Base-by-base conservation (phyloP, 331 rosid species). In the Rhamnella rubrinervis region DNA sequence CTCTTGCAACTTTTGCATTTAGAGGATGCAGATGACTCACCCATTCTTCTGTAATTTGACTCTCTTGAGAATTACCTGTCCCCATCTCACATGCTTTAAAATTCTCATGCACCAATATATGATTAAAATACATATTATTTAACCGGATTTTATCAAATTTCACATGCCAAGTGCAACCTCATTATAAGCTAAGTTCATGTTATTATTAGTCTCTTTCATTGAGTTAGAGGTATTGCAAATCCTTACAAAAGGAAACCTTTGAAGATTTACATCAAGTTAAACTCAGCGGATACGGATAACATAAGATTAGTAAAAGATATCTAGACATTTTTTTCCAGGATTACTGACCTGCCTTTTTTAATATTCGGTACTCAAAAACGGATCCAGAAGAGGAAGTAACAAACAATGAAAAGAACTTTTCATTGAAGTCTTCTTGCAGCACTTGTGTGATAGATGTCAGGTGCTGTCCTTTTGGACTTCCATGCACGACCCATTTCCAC, bases 401-500 rank as follows among this genome's bases (percentile, higher is more conserved):
- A 80, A 93, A 90, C 59, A 90, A 77, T 25, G 96, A 88, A 78
- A 85, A 66, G 38, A 58, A 46, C 59, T 83, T 81, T 59, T 85
- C 92, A 58, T 84, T 76, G 40, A 79, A 70, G 67, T 85, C 96
- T 53, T 93, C 88, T 47, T 75, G 86, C 72, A 67, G 73, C 55
- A 71, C 73, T 59, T 78, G 93, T 25, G 93, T 78, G 21, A 90
- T 76, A 21, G 96, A 87, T 31, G 96, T 78, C 78, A 93, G 86
- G 72, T 65, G 81, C 69, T 90, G 92, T 79, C 82, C 82, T 59
- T 66, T 78, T 26, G 97, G 98, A 61, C 86, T 81, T 82, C 97
- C 98, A 76, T 88, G 90, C 44, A 84, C 78, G 25, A 90, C 65
- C 98, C 97, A 93, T 79, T 87, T 93, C 98, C 98, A 93, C 83